Base-by-base conservation (phyloP, 805 yeast species). In the Saccharomycopsis fermentans region DNA sequence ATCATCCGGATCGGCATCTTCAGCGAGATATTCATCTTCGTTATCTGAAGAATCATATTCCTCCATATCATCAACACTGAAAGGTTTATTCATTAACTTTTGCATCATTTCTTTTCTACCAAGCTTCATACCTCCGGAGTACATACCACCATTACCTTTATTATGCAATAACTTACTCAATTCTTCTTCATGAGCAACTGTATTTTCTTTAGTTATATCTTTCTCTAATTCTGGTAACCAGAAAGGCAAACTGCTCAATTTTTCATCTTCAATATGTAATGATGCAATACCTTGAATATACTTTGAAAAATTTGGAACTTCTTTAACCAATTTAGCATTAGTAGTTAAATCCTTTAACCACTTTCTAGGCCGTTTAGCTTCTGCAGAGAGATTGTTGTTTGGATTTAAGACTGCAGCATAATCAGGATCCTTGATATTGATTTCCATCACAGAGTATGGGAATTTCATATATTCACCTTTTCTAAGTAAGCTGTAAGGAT, bases 251-350 rank as follows among this genome's bases (percentile, higher is more conserved):
- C 86, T 83, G 69, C 90, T 96, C 68, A 92, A 78, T 65, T 86
- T 85, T 66, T 92, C 97, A 69, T 89, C 94, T 68, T 92, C 98
- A 57, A 90, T 81, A 68, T 84, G 92, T 62, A 92, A 77, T 2
- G 90, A 79, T 4, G 97, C 90, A 59, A 90, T 82, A 73, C 98
- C 98, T 70, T 92, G 99, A 64, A 92, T 79, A 69, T 87, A 92
- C 72, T 90, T 89, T 55, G 96, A 88, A 68, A 92, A 92, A 32
- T 61, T 61, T 21, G 63, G 63, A 24, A 92, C 91, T 70, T 90
- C 97, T 69, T 89, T 90, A 54, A 90, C 96, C 65, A 92, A 76
- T 67, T 89, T 91, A 27, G 90, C 81, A 21, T 43, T 43, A 59
- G 83, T 82, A 34, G 89, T 84, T 66, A 92, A 79, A 63, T 92